A percentile compares a stretch with the other conserved stretches of the same genome.
phyloP scores from a whole-genome alignment of 257 asterid species.

The Apocynum venetum region DNA sequence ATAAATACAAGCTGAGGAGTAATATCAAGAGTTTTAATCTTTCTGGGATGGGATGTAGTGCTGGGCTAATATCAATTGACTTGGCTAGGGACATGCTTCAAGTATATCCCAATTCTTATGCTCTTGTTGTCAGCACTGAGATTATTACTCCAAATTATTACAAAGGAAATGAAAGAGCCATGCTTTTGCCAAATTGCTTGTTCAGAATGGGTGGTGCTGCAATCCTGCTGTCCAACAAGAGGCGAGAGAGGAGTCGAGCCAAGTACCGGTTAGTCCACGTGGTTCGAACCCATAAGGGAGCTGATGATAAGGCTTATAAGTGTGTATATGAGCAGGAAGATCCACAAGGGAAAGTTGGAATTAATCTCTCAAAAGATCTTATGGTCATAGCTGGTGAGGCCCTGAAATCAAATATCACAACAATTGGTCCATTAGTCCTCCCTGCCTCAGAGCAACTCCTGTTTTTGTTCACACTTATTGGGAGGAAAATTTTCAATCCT shows the following conservation, averaged over 20 bases:
- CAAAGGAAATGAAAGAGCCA: constrained; percentile 79
- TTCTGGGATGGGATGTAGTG: constrained; percentile 93
- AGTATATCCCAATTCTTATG: constrained; percentile 56
- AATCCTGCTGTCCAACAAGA: constrained; percentile 64
- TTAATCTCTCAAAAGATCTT: constrained; percentile 65
- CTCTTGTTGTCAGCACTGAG: constrained; percentile 67
- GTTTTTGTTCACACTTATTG: constrained; percentile 69
- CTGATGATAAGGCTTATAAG: constrained; percentile 70
- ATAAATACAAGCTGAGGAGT: constrained; percentile 67
- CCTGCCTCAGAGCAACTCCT: constrained; percentile 83
- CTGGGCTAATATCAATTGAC: constrained; percentile 74
- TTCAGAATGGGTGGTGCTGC: constrained; percentile 90
- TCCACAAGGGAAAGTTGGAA: constrained; percentile 71
- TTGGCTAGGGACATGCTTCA: constrained; percentile 75
- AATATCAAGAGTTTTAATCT: constrained; percentile 63
- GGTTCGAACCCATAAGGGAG: constrained; percentile 84
- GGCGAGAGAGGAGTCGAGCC: constrained; percentile 46
- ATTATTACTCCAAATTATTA: constrained; percentile 82
- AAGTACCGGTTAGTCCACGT: constrained; percentile 68
- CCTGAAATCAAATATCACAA: constrained; percentile 73
- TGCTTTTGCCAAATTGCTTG: constrained; percentile 81
- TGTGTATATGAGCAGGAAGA: constrained; percentile 87
- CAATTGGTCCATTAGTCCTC: constrained; percentile 77
- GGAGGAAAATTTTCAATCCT: constrained; percentile 70
- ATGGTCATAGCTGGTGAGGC: constrained; percentile 95